Base-by-base conservation (phyloP, 1,284 basidiomycete species). In the Cryptococcus sp. region DNA sequence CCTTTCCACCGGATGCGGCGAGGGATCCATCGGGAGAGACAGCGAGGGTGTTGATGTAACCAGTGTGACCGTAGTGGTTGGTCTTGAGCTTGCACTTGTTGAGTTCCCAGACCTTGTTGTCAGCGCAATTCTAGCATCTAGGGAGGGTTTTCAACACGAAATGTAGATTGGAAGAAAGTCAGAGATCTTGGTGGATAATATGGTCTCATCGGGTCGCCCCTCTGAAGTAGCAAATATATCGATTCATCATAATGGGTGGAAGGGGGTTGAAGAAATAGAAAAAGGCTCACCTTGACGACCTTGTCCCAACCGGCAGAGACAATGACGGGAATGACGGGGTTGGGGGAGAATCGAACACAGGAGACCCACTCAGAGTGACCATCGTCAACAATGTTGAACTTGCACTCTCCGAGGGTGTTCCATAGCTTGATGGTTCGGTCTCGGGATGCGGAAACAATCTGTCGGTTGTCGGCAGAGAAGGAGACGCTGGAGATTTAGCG, bases 401-500 rank as follows among this genome's bases (percentile, higher is more conserved):
- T 99, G 84, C 96, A 98, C 80, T 99, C 96, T 74, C 96, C 96
- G 62, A 99, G 86, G 61, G 96, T 99, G 82, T 99, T 98, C 96
- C 96, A 99, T 72, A 99, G 88, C 79, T 98, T 99, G 83, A 98
- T 99, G 50, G 88, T 87, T 76, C 82, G 83, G 84, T 99, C 96
- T 67, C 96, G 88, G 60, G 91, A 93, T 54, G 92, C 96, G 56
- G 92, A 97, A 64, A 98, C 96, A 75, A 99, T 99, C 78, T 98
- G 94, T 74, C 91, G 82, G 85, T 96, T 96, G 79, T 94, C 92
- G 60, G 91, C 91, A 60, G 88, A 91, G 84, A 96, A 96, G 77
- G 88, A 91, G 80, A 96, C 91, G 62, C 70, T 70, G 56, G 7
- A 41, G 39, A 16, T 34, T 34, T 9, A 34, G 32, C 10, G 32